Conservation (phyloP, 2,329 filamentous ascomycete genomes). For the Claviceps citrina region DNA sequence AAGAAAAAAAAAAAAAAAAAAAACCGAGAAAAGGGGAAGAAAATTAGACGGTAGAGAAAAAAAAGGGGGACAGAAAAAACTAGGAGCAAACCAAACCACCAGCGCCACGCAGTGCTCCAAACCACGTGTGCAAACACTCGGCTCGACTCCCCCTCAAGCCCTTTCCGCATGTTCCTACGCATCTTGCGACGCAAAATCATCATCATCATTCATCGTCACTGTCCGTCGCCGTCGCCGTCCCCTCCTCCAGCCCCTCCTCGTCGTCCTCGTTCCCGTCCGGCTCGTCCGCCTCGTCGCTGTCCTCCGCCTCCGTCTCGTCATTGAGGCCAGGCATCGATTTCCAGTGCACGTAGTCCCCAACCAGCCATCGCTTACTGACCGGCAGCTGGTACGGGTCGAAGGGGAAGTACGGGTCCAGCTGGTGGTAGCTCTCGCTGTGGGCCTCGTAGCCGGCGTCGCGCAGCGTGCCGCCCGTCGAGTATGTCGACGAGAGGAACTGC, state of each 20-base stretch:
- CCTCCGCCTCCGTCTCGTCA: slow-evolving; percentile 38
- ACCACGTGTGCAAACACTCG: too few relatives aligned
- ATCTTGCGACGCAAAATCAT: too few relatives aligned
- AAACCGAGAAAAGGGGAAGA: background rate
- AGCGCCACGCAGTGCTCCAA: too few relatives aligned
- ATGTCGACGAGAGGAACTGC: slow-evolving; percentile 45
- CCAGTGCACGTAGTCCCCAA: slow-evolving; percentile 72
- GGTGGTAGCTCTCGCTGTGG: slow-evolving; percentile 62
- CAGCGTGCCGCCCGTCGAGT: slow-evolving; percentile 38
- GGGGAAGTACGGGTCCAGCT: slow-evolving; percentile 89
- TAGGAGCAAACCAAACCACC: too few relatives aligned
- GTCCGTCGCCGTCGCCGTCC: slow-evolving; percentile 35
- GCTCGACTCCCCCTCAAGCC: too few relatives aligned
- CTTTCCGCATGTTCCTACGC: too few relatives aligned
- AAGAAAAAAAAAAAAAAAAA: background rate
- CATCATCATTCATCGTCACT: slow-evolving; percentile 23
- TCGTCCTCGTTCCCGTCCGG: slow-evolving; percentile 30
- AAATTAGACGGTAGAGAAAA: too few relatives aligned
- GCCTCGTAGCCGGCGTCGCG: slow-evolving; percentile 31
- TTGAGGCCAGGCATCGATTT: slow-evolving; percentile 56
- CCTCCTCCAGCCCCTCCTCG: slow-evolving; percentile 30
- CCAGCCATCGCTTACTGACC: slow-evolving; percentile 73
- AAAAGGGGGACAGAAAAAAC: too few relatives aligned
- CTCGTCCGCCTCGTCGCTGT: slow-evolving; percentile 37
- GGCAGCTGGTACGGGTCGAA: slow-evolving; percentile 94